Evolutionary conservation across 1,139 yeast species (phyloP), one percentile per base, ranked within the genome.

Genomic region (Kodamaea fungicola): DNA sequence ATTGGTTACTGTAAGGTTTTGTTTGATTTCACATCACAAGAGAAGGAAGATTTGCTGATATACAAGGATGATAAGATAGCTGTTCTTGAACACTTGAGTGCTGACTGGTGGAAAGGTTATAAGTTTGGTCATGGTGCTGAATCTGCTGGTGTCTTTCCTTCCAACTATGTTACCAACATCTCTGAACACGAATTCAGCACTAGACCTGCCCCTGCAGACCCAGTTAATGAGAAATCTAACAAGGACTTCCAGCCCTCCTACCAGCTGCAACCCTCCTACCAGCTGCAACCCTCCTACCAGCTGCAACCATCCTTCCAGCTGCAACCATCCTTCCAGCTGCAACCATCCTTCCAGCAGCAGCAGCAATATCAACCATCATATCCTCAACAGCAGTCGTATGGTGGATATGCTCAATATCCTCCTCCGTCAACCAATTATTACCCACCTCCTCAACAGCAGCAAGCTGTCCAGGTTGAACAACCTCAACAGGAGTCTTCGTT

Each of bases 41-140:
- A 86, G 55, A 67, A 76, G 0, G 92, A 81, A 30, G 98, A 92
- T 58, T 64, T 92, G 52, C 61, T 59, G 6, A 68, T 92, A 33
- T 55, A 50, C 33, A 73, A 67, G 34, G 97, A 94, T 34, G 92
- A 83, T 45, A 78, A 74, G 52, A 60, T 92, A 38, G 76, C 76
- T 28, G 76, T 92, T 6, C 44, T 77, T 5, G 96, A 89, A 55
- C 87, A 79, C 55, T 71, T 84, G 42, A 86, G 94, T 13, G 74
- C 75, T 29, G 94, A 89, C 57, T 90, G 98, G 97, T 89, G 94
- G 88, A 83, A 78, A 57, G 97, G 98, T 31, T 67, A 63, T 51
- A 61, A 55, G 42, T 49, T 52, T 36, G 63, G 68, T 29, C n/a
- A 26, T 7, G 33, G 26, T 9, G 57, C 67, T 9, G 73, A 76